Evolutionary conservation across 2,329 filamentous ascomycete genomes (phyloP).

Genomic region (Aspergillus sergii): DNA sequence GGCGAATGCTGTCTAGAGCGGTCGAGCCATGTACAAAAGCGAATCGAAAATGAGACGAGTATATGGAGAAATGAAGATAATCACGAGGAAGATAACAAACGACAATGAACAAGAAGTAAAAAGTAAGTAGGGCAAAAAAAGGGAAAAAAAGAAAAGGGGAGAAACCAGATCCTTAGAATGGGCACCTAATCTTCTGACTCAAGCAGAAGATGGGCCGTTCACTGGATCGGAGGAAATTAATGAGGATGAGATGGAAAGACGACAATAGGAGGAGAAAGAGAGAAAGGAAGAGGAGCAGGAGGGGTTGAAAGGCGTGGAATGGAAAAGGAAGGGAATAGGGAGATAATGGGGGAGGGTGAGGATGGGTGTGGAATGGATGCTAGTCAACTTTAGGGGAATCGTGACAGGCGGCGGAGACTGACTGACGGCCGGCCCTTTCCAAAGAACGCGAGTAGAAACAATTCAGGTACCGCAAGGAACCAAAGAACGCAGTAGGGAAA

Average conservation of each 20-base stretch:
- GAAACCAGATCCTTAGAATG: conserved; percentile 31
- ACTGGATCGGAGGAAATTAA: conserved; percentile 17
- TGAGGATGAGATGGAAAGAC: conserved; percentile 15
- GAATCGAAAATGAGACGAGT: conserved; percentile 12
- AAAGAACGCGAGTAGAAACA: conserved; percentile 21
- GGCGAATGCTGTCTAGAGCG: conserved; percentile 30
- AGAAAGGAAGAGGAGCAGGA: conserved; percentile 21
- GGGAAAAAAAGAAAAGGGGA: conserved; percentile 18
- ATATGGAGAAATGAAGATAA: conserved; percentile 9
- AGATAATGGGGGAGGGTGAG: conserved; percentile 34
- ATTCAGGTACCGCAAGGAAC: conserved; percentile 3
- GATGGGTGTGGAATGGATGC: conserved; percentile 26
- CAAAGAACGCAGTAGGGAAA: background rate
- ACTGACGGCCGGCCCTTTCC: conserved; percentile 18
- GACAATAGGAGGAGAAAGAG: conserved; percentile 24
- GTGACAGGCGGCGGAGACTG: conserved; percentile 24
- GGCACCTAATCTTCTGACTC: conserved; percentile 31
- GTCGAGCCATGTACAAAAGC: conserved; percentile 37
- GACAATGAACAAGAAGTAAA: conserved; percentile 13
- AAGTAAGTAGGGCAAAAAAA: conserved; percentile 12
- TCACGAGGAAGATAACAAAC: conserved; percentile 11
- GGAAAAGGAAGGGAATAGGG: conserved; percentile 31
- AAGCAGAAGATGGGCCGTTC: conserved; percentile 34
- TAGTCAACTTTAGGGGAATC: conserved; percentile 22
- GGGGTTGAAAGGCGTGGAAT: conserved; percentile 19